phyloP scores from a whole-genome alignment of 1,139 yeast genomes.

The Magnusiomyces suaveolens region DNA sequence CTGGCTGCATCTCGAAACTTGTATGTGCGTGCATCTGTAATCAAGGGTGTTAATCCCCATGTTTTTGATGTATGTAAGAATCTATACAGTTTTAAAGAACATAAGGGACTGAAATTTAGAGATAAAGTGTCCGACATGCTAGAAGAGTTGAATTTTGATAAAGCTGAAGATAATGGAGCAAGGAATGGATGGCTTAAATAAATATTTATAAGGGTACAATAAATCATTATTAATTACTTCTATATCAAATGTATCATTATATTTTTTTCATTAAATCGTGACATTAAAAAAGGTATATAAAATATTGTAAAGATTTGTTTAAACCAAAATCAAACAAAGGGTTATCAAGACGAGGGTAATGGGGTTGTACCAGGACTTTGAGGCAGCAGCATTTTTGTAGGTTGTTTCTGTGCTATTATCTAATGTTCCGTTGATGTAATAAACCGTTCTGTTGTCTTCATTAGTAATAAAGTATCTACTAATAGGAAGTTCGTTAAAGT shows the following conservation, averaged over 20 bases:
- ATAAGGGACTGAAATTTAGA: background rate
- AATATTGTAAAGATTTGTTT: background rate
- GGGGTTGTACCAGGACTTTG: background rate
- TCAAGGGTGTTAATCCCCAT: background rate
- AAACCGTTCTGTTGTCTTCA: background rate
- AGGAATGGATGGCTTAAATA: background rate
- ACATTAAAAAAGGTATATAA: no score
- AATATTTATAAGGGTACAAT: background rate
- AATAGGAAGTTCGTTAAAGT: background rate
- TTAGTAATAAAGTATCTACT: constrained; percentile 4
- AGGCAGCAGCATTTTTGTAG: background rate
- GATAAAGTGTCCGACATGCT: background rate
- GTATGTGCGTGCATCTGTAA: background rate
- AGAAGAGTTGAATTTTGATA: background rate
- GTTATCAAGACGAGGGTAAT: background rate
- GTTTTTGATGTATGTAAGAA: background rate
- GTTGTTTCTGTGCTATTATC: constrained; percentile 10
- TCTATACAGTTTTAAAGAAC: background rate
- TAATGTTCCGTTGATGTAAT: constrained; percentile 21
- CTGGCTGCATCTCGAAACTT: background rate
- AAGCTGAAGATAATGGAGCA: background rate
- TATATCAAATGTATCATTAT: no score
- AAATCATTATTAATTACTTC: no score
- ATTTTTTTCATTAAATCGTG: no score
- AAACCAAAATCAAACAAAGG: background rate